Evolutionary conservation across 2,329 filamentous ascomycete genomes (phyloP), one percentile per base, ranked within the genome.

Genomic region (Scedosporium aurantiacum): DNA sequence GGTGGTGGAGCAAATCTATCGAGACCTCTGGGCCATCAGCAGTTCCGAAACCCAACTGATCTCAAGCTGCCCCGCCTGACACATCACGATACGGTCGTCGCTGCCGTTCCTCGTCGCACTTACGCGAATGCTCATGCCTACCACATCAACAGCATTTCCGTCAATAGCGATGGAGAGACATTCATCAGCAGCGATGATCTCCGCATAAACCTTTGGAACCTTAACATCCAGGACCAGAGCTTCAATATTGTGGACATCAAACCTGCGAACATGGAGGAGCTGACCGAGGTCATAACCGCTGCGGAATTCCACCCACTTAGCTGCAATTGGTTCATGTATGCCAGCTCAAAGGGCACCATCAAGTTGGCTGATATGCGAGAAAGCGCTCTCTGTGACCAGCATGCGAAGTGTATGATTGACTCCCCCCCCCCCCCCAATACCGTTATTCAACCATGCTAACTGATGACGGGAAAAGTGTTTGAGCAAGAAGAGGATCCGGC

Each of bases 241-340:
- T 99, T 99, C 83, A 99, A 99, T 77, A 99, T 99, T 72, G 94
- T 99, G 64, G 94, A 99, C 74, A 99, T 99, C 81, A 99, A 99
- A 76, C 94, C 94, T 7, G 94, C 94, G 47, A 99, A 99, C 74
- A 99, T 99, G 94, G 94, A 99, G 76, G 94, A 99, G 78, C 81
- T 99, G 66, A 99, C 94, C 0, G 94, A 99, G 75, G 94, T 99
- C 68, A 97, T 99, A 71, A 99, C 94, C 12, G 94, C 94, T 50
- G 94, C 94, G 60, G 94, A 99, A 72, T 99, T 99, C 70, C 94
- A 99, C 72, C 94, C 94, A 5, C 81, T 87, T 70, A 96, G 92
- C 79, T 99, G 94, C 82, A 97, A 99, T 76, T 96, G 91, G 91
- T 97, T 99, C 79, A 99, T 99, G 93, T 99, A 97, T 74, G 94